Evolutionary conservation across 495 filamentous ascomycete genomes (phyloP), one percentile per base, ranked within the genome.

Genomic region (Beverwykella pulmonaria): DNA sequence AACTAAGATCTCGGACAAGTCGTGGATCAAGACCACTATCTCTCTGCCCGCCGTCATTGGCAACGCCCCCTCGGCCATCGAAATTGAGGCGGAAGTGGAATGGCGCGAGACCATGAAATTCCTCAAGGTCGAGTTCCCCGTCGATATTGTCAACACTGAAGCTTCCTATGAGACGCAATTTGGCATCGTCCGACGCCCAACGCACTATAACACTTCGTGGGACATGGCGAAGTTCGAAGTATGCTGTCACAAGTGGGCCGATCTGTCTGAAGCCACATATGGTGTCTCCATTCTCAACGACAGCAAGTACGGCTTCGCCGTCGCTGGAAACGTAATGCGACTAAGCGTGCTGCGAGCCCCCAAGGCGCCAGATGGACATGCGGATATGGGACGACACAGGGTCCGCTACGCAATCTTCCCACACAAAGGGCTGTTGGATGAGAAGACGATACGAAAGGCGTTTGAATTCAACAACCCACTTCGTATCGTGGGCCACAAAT

Each of bases 191-290:
- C 83, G 83, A 65, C 87, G 94, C 44, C 92, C 94, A 9, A 98
- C 94, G 0, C 94, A 96, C 79, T 96, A 94, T 81, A 96, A 97
- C 78, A 96, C 92, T 20, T 89, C 85, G 75, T 98, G 94, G 94
- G 94, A 98, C 70, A 97, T 96, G 93, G 94, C 94, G 71, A 97
- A 97, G 73, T 98, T 98, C 71, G 94, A 98, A 79, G 94, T 98
- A 47, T 97, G 93, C 84, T 93, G 90, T 76, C 94, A 98, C 80
- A 93, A 91, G 75, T 98, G 90, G 82, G 94, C 94, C n/a, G 94
- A 98, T 76, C 82, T 98, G 57, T 96, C 91, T 4, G 94, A 98
- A 75, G 79, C 92, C 73, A 88, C 87, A 34, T 97, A 96, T 74
- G 94, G 94, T 65, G 91, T 98, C 1, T 92, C 90, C 4, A 90